phyloP scores from a whole-genome alignment of 164 flowering plant species.

The Paratinospora sagittata region DNA sequence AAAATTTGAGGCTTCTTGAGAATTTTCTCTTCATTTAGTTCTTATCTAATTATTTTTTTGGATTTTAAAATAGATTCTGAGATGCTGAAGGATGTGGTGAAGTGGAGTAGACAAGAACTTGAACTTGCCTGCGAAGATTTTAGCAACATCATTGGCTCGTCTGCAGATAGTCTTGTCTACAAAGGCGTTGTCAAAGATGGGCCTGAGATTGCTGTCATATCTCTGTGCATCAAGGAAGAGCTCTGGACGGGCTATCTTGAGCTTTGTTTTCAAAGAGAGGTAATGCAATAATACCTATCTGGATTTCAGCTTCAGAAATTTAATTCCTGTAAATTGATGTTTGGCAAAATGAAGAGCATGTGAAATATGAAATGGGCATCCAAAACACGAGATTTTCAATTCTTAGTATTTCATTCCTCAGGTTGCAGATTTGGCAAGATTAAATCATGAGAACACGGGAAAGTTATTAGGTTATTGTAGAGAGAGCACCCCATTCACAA shows the following conservation, averaged over 20 bases:
- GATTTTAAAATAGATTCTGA: conserved; percentile 54
- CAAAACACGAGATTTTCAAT: not conserved
- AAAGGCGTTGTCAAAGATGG: conserved; percentile 86
- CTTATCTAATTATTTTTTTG: conserved; percentile 1
- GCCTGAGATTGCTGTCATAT: conserved; percentile 89
- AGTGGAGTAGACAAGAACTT: conserved; percentile 76
- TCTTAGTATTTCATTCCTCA: conserved; percentile 24
- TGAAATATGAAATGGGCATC: not conserved
- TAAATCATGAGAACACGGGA: conserved; percentile 70
- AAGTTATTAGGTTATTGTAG: conserved; percentile 81
- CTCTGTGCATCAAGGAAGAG: conserved; percentile 82
- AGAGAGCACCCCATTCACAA: conserved; percentile 70
- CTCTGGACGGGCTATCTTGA: conserved; percentile 83
- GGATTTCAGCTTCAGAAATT: conserved; percentile 2
- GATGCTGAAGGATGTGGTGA: conserved; percentile 56
- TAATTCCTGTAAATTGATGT: not conserved
- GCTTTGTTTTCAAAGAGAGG: conserved; percentile 87
- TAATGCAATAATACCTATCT: conserved; percentile 18
- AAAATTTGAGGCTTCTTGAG: not conserved
- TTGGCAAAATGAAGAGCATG: not conserved
- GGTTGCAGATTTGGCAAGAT: conserved; percentile 91
- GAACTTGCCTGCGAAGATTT: conserved; percentile 99
- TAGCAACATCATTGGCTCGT: conserved; percentile 94
- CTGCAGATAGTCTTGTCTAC: conserved; percentile 81
- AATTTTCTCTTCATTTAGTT: not conserved